phyloP scores from a whole-genome alignment of 2,329 filamentous ascomycete species.

The Thielaviopsis ethacetica region DNA sequence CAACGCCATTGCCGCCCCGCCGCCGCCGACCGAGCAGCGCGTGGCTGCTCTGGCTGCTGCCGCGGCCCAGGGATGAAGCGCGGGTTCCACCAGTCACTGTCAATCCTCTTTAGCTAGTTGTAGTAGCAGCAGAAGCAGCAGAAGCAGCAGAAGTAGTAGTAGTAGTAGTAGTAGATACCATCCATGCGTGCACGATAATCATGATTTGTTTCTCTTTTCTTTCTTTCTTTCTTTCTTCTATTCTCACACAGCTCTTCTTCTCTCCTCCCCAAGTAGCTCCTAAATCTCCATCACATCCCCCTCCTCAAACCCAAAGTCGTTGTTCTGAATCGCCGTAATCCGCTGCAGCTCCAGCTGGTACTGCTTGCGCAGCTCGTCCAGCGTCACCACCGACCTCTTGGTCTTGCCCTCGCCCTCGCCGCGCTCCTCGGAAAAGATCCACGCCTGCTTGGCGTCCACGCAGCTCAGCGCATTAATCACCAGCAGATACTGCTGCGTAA shows the following conservation, averaged over 20 bases:
- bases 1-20: conserved; percentile 14
- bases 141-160: too few species aligned
- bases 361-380: conserved; percentile 73
- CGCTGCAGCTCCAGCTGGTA: conserved; percentile 85
- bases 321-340: conserved; percentile 72
- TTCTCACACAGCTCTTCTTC: too few species aligned
- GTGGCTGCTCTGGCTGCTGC: conserved; percentile 23
- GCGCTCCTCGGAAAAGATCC: conserved; percentile 47
- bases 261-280: not conserved
- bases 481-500: conserved; percentile 66
- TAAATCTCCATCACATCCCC: conserved; percentile 38
- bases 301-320: conserved; percentile 63
- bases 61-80: conserved; percentile 13
- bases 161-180: not conserved
- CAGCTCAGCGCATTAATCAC: conserved; percentile 88
- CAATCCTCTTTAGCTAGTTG: too few species aligned
- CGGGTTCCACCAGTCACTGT: too few species aligned
- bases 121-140: too few species aligned
- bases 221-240: too few species aligned
- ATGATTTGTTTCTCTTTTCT: not conserved
- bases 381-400: conserved; percentile 64
- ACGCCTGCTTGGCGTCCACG: conserved; percentile 64
- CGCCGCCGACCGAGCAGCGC: conserved; percentile 28
- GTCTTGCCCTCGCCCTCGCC: conserved; percentile 14
- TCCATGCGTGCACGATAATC: not conserved